A percentile compares a stretch with the other conserved stretches of the same genome.
Conservation (phyloP, 1,284 basidiomycete genomes). For the Coniferiporia weirii region DNA sequence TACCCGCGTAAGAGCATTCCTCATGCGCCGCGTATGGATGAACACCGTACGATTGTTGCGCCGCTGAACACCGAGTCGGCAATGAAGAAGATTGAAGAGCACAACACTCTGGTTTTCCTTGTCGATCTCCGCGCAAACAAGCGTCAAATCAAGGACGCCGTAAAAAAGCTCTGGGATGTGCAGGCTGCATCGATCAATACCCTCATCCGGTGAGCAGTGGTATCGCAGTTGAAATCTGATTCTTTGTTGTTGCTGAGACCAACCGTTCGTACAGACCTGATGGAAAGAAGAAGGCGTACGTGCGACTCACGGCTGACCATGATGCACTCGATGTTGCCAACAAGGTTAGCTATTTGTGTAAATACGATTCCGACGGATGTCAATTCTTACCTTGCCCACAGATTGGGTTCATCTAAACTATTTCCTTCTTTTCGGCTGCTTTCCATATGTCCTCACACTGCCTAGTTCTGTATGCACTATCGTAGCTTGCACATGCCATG, state of each 20-base stretch:
- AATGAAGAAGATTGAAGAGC: constrained; percentile 99
- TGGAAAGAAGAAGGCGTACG: constrained; percentile 99
- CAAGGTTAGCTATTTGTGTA: constrained; percentile 63
- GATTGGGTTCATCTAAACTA: constrained; percentile 76
- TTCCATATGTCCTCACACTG: background rate
- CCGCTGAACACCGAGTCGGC: constrained; percentile 82
- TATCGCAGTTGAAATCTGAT: background rate
- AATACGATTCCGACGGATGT: background rate
- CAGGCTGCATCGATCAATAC: constrained; percentile 97
- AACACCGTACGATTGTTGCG: constrained; percentile 92
- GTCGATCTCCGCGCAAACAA: constrained; percentile 96
- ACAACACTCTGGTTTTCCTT: constrained; percentile 98
- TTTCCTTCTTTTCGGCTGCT: constrained; percentile 15
- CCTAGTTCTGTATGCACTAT: background rate
- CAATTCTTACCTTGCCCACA: constrained; percentile 25
- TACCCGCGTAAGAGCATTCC: constrained; percentile 94
- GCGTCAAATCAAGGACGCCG: constrained; percentile 97
- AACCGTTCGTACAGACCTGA: constrained; percentile 64
- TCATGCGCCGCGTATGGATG: constrained; percentile 96
- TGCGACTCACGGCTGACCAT: constrained; percentile 91
- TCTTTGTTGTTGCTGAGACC: background rate
- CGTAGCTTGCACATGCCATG: background rate
- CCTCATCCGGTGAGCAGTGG: constrained; percentile 76
- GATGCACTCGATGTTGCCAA: constrained; percentile 98
- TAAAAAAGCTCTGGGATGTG: constrained; percentile 99